Conservation (phyloP, 108 stramenopile genomes). For the Cyclostephanos invisitatus region DNA sequence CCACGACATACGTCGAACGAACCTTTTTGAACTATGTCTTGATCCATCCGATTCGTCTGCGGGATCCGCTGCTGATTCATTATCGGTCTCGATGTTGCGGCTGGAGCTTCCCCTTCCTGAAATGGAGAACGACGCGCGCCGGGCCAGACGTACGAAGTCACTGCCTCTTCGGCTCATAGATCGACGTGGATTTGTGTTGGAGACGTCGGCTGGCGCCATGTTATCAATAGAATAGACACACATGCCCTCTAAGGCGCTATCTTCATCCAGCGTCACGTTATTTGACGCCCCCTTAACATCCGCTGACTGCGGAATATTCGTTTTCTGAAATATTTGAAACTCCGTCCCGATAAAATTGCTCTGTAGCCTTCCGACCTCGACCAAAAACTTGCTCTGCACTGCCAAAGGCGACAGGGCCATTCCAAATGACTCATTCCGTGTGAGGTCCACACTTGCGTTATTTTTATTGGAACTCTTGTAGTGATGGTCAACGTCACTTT, state of each 20-base stretch:
- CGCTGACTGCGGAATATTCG: neutral
- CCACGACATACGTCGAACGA: neutral
- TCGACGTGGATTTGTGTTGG: neutral
- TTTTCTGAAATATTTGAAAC: constrained; percentile 70
- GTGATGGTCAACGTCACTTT: constrained; percentile 69
- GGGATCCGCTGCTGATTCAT: constrained; percentile 4
- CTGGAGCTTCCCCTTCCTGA: constrained; percentile 15
- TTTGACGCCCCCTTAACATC: neutral
- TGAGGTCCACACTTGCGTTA: neutral
- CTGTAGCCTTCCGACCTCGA: constrained; percentile 68
- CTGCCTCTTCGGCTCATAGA: constrained; percentile 8
- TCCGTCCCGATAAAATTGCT: constrained; percentile 88
- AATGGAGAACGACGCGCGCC: constrained; percentile 23
- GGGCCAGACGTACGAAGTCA: constrained; percentile 28
- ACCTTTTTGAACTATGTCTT: neutral
- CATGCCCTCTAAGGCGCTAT: neutral
- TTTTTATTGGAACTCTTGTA: constrained; percentile 48
- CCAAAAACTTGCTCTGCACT: constrained; percentile 22
- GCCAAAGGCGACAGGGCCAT: constrained; percentile 19
- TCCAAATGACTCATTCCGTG: constrained; percentile 30
- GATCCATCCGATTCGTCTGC: constrained; percentile 4
- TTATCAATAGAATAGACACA: neutral
- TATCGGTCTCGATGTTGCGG: neutral
- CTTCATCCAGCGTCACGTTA: neutral
- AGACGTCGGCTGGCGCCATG: neutral